Conservation (phyloP, 225 moss, liverwort and hornwort species). For the Neckera pumila region DNA sequence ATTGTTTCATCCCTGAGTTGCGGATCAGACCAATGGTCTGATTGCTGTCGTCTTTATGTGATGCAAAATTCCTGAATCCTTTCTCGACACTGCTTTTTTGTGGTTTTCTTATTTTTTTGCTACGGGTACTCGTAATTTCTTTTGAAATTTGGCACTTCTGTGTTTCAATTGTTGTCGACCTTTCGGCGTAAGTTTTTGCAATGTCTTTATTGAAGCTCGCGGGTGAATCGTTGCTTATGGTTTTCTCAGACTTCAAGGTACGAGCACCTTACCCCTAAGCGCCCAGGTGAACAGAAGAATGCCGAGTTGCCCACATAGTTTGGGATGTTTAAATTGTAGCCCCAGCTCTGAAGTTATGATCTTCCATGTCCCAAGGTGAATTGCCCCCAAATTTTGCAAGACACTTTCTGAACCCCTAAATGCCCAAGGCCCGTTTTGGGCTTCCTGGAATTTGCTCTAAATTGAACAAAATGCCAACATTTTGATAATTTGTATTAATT, state of each 20-base stretch:
- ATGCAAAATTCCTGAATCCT: neutral
- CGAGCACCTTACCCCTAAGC: no score
- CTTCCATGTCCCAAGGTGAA: neutral
- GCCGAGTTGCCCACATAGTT: neutral
- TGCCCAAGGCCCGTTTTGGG: no score
- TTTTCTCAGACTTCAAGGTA: neutral
- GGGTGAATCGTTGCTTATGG: neutral
- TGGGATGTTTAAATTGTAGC: neutral
- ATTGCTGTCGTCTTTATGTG: neutral
- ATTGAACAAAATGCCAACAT: no score
- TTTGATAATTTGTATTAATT: no score
- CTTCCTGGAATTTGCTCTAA: no score
- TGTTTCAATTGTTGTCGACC: neutral
- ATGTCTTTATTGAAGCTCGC: neutral
- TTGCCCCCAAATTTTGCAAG: neutral
- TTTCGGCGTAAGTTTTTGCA: neutral
- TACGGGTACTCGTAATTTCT: neutral
- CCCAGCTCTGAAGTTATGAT: neutral
- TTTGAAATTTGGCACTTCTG: neutral
- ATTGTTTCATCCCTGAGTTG: neutral
- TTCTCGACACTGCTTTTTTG: neutral
- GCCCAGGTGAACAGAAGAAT: no score
- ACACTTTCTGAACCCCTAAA: neutral
- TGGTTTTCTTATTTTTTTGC: no score
- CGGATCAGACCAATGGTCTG: neutral